These are phyloP conservation scores for Salix brachista DNA, from an alignment of 345 rosid species.

Conservation along the genomic window DNA sequence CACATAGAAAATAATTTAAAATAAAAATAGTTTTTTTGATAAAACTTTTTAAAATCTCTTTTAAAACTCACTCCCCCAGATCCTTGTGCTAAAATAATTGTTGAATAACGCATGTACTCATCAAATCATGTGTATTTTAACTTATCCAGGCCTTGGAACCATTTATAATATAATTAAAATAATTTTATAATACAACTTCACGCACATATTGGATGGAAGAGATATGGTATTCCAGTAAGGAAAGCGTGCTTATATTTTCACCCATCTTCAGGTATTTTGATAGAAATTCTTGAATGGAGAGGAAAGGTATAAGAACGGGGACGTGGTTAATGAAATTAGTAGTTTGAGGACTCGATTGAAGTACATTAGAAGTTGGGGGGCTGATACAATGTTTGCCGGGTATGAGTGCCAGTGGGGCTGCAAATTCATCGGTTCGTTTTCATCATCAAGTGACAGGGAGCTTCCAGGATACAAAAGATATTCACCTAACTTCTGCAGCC, in stretches of 20 bases:
- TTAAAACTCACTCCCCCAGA: too few relatives aligned
- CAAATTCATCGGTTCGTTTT: neutral
- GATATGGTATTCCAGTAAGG: neutral
- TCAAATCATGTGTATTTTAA: too few relatives aligned
- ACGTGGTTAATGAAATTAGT: neutral
- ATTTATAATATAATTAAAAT: neutral
- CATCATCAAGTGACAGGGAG: neutral
- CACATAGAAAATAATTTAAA: too few relatives aligned
- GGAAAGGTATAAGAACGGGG: neutral
- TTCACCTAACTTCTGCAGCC: neutral
- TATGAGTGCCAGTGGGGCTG: neutral
- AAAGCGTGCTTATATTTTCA: neutral
- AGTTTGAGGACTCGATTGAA: neutral
- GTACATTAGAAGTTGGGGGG: neutral
- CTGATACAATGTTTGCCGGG: neutral
- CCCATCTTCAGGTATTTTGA: neutral
- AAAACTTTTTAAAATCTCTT: too few relatives aligned
- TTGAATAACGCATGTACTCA: too few relatives aligned
- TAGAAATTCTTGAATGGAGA: neutral
- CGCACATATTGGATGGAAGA: neutral
- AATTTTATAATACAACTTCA: neutral
- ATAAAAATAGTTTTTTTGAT: too few relatives aligned
- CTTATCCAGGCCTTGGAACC: neutral
- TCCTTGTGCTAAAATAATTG: too few relatives aligned
- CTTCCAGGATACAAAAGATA: neutral